These are phyloP conservation scores for Pezicula neosporulosa DNA, from an alignment of 2,329 filamentous ascomycete species.

Conservation along the genomic window DNA sequence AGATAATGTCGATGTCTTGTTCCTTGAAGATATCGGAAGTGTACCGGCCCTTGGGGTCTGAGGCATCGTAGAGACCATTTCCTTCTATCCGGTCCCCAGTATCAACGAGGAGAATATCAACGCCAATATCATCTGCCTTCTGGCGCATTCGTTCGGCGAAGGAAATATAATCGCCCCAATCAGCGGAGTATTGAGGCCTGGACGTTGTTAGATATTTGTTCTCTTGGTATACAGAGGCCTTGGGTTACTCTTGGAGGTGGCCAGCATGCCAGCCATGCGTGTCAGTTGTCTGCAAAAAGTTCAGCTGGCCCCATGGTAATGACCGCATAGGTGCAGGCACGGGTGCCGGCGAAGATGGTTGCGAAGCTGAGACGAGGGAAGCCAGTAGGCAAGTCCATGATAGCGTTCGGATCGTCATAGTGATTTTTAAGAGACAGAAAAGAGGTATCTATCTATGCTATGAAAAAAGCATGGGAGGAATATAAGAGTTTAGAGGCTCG, in stretches of 20 bases:
- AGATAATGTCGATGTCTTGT: conserved; percentile 80
- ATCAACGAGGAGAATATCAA: conserved; percentile 88
- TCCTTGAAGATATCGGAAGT: conserved; percentile 83
- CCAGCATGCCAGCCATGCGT: conserved; percentile 95
- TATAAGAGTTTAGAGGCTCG: no score
- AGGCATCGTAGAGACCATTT: conserved; percentile 91
- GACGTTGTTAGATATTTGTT: conserved; percentile 8
- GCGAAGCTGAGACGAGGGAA: conserved; percentile 45
- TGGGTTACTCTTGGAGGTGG: conserved; percentile 78
- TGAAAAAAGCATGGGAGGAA: not conserved
- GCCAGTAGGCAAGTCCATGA: conserved; percentile 15
- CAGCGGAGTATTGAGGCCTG: conserved; percentile 85
- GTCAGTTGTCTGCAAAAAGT: conserved; percentile 96
- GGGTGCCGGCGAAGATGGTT: conserved; percentile 78
- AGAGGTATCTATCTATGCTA: not conserved
- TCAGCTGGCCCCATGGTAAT: conserved; percentile 88
- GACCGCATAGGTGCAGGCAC: conserved; percentile 78
- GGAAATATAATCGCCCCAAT: conserved; percentile 98
- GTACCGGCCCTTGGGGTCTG: conserved; percentile 81
- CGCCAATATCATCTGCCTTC: conserved; percentile 72
- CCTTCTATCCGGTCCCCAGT: conserved; percentile 93
- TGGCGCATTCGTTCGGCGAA: conserved; percentile 80
- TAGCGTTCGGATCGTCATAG: conserved; percentile 15
- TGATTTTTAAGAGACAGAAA: not conserved
- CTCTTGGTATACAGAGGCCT: not conserved